Evolutionary conservation across 2,329 filamentous ascomycete genomes (phyloP), one percentile per base, ranked within the genome.

Genomic region (Leptographium procerum): DNA sequence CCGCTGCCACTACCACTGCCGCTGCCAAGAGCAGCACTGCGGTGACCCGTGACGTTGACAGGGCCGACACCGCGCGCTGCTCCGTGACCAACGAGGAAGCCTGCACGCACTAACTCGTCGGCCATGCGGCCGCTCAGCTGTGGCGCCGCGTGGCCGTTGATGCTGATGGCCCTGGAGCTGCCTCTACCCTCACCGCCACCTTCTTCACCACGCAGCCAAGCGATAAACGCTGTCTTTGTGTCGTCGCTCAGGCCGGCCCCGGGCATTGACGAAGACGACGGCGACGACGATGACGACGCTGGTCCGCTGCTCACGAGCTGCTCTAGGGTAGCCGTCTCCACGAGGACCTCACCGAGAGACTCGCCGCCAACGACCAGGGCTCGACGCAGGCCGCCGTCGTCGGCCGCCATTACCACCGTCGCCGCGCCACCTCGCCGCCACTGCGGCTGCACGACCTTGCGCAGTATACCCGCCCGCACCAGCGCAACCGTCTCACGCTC

Each of bases 401-500:
- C n/a, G n/a, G n/a, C n/a, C n/a, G n/a, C 6, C 75, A 74, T 13
- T 74, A 67, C 80, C 82, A 43, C 84, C 34, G 24, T 24, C 29
- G 19, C 31, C 31, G 31, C n/a, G 19, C 19, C 55, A 40, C 16
- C 22, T 6, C 16, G 48, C 40, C 80, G 83, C 13, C 84, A 73
- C 43, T 80, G 74, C 14, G 83, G 80, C n/a, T 79, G 2, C 48
- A 79, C 76, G 13, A 90, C 74, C 66, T 81, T 82, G 48, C 85
- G 74, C 52, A 89, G 60, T 5, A 77, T 71, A 0, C 86, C 85
- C 13, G 73, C 74, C 14, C 75, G 72, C 22, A 80, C 69, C 40
- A 89, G 74, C 64, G 83, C 78, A 4, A 80, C 84, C 24, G 87
- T 76, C 67, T 88, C 86, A 52, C 87, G 75, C 69, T 90, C 87